Evolutionary conservation across 1,139 yeast species (phyloP), one percentile per base, ranked within the genome.

Genomic region (Candida anutae): DNA sequence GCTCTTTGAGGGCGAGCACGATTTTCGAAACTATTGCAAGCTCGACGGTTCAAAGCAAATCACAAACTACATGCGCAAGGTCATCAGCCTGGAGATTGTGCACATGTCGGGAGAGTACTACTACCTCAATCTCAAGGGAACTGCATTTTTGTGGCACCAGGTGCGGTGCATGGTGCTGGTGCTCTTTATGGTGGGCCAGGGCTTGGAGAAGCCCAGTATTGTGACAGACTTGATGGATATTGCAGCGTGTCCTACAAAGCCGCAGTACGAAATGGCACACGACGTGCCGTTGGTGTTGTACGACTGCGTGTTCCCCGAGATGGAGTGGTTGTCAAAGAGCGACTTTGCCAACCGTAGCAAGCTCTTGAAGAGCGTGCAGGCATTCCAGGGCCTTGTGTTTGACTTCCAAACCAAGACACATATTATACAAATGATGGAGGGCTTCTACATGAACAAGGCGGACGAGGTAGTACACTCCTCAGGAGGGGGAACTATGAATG

Each of bases 71-170:
- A 54, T 47, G 17, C 63, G 97, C 44, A 63, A 61, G 10, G 74
- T 88, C 13, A 43, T 62, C 24, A 53, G 62, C 26, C 63, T 88
- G 1, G 53, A 65, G 11, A 76, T 84, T 10, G 36, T 62, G 6
- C 62, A 55, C 5, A 41, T 72, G 5, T 45, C 52, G 24, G 66
- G 59, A 15, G 69, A 66, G 23, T 61, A 66, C 32, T 82, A 68
- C 44, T 80, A 78, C 33, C 77, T 90, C 49, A 88, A 87, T 48
- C 59, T 90, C 29, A 68, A 73, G 38, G 99, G 98, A 0, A 64
- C 84, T 2, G 98, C 98, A 5, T 93, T 93, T 43, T 58, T 93
- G 34, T 93, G 98, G 98, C 97, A 93, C 50, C 99, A 93, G 52
- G 99, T 93, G 14, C 70, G 98, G 29, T 87, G 95, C 41, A 90